phyloP scores from a whole-genome alignment of 768 basidiomycete species.

The Symmetrospora coprosmae region DNA sequence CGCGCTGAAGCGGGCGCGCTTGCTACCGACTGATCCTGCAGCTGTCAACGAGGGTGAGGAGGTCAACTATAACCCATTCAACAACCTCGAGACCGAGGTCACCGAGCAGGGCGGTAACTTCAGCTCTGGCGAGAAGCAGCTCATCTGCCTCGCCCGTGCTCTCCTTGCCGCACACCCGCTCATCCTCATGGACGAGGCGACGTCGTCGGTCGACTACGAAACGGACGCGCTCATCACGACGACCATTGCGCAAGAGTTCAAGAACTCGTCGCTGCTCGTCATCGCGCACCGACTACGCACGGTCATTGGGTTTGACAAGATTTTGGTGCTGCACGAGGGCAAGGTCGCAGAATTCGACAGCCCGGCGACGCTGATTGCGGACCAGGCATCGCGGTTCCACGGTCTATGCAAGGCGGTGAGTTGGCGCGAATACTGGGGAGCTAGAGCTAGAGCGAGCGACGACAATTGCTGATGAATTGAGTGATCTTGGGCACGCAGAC shows the following conservation, averaged over 20 bases:
- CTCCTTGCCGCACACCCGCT: conserved; percentile 28
- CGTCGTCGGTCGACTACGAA: conserved; percentile 44
- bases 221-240: conserved; percentile 39
- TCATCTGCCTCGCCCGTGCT: conserved; percentile 33
- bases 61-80: conserved; percentile 24
- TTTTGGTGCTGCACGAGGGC: conserved; percentile 30
- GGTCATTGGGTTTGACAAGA: conserved; percentile 31
- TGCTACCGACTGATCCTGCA: conserved; percentile 22
- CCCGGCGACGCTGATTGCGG: conserved; percentile 28
- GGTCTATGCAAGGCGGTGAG: conserved; percentile 24
- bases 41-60: conserved; percentile 19
- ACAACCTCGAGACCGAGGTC: conserved; percentile 23
- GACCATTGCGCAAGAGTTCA: conserved; percentile 30
- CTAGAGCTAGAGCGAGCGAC: too few relatives aligned
- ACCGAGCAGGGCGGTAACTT: conserved; percentile 26
- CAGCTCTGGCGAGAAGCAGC: conserved; percentile 25
- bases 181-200: conserved; percentile 30
- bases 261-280: conserved; percentile 30
- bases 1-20: conserved; percentile 30
- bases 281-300: conserved; percentile 30
- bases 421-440: neutral
- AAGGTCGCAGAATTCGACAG: conserved; percentile 29
- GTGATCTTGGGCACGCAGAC: neutral
- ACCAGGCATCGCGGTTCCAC: conserved; percentile 30
- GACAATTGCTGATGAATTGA: neutral